A percentile compares a stretch with the other conserved stretches of the same genome.
Evolutionary conservation across 2,329 filamentous ascomycete genomes (phyloP).

Genomic region (Colletotrichum sp.): DNA sequence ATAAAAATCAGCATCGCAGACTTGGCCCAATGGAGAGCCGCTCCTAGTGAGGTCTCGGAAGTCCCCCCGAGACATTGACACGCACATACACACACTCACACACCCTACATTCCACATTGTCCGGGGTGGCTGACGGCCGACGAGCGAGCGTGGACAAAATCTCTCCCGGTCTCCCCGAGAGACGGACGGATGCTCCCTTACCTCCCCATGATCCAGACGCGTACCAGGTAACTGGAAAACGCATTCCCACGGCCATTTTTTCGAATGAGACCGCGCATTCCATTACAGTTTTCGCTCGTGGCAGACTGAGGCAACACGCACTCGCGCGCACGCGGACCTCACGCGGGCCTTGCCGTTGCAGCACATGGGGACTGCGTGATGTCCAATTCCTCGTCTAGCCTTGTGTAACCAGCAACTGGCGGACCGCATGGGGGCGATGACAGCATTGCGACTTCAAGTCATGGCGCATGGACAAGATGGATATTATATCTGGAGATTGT

Average conservation of each 20-base stretch:
- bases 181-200: not conserved
- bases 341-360: not conserved
- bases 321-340: not conserved
- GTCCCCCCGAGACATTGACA: not conserved
- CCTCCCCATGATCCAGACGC: not conserved
- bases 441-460: not conserved
- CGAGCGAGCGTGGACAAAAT: not conserved
- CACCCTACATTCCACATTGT: not conserved
- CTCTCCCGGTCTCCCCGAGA: not conserved
- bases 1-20: not conserved
- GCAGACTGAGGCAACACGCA: not conserved
- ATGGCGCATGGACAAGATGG: not conserved
- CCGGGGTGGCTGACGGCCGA: not conserved
- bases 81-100: not conserved
- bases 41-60: not conserved
- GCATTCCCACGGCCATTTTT: not conserved
- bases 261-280: not conserved
- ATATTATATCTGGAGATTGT: not conserved
- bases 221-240: not conserved
- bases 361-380: not conserved
- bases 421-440: not conserved
- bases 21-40: not conserved
- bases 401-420: not conserved
- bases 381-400: not conserved
- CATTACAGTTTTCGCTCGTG: not conserved